phyloP scores from a whole-genome alignment of 1,284 basidiomycete genomes.

The Ceratorhiza oryzae-sativae region DNA sequence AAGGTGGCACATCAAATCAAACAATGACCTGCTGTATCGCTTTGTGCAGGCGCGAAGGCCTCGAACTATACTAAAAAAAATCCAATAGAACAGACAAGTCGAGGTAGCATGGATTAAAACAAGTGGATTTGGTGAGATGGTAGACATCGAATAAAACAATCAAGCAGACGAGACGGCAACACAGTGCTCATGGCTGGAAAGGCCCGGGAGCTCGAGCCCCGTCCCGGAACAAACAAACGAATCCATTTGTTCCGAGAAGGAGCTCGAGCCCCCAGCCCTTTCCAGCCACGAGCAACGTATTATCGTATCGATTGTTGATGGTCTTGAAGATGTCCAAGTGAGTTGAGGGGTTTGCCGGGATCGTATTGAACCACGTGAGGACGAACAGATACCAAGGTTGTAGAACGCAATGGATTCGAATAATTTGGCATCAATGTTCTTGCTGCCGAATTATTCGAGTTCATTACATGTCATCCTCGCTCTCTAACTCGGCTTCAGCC shows the following conservation, averaged over 20 bases:
- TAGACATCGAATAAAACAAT: slow-evolving; percentile 8
- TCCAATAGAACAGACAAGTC: background rate
- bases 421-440: background rate
- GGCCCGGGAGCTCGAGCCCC: background rate
- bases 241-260: background rate
- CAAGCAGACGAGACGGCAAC: background rate
- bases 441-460: slow-evolving; percentile 2
- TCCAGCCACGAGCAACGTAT: background rate
- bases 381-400: background rate
- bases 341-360: background rate
- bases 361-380: slow-evolving; percentile 21
- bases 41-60: slow-evolving; percentile 23
- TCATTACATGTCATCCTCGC: slow-evolving; percentile 33
- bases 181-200: background rate
- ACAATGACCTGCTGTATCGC: slow-evolving; percentile 14
- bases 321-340: slow-evolving; percentile 21
- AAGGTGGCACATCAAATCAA: slow-evolving; percentile 26
- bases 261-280: background rate
- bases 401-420: background rate
- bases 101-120: background rate
- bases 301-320: slow-evolving; percentile 8
- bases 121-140: background rate
- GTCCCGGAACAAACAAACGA: background rate
- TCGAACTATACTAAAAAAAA: slow-evolving; percentile 22
- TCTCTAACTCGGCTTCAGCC: slow-evolving; percentile 27